These are phyloP conservation scores for Shiraia sp. DNA, from an alignment of 2,329 filamentous ascomycete species.

Conservation along the genomic window DNA sequence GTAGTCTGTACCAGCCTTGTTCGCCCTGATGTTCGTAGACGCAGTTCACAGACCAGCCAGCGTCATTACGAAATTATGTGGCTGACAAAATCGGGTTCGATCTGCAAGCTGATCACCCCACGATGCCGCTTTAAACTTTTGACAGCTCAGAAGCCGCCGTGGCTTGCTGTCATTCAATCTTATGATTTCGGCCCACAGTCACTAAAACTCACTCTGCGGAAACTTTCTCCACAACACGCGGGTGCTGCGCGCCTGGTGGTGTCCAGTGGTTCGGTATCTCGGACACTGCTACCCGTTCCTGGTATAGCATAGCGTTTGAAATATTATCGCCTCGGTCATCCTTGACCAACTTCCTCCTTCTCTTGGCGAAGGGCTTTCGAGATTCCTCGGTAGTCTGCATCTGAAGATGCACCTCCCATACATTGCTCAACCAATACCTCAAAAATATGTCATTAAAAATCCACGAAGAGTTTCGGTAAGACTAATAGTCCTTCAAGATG, in stretches of 20 bases:
- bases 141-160: not conserved
- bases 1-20: slow-evolving; percentile 14
- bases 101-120: slow-evolving; percentile 10
- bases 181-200: no score
- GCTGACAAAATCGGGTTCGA: slow-evolving; percentile 22
- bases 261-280: slow-evolving; percentile 3
- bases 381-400: no score
- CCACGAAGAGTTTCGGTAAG: no score
- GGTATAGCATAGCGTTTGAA: slow-evolving; percentile 14
- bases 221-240: slow-evolving; percentile 13
- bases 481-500: no score
- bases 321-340: slow-evolving; percentile 13
- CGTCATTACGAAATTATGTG: slow-evolving; percentile 11
- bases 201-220: no score
- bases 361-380: slow-evolving; percentile 5
- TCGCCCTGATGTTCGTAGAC: slow-evolving; percentile 1
- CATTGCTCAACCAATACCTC: no score
- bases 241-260: not conserved
- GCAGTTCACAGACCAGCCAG: slow-evolving; percentile 16
- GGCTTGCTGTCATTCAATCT: no score
- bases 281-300: slow-evolving; percentile 29
- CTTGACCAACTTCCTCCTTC: slow-evolving; percentile 11
- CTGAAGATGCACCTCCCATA: no score
- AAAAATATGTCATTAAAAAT: no score
- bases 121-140: slow-evolving; percentile 6